Conservation (phyloP, 2,329 filamentous ascomycete genomes). For the Plectosphaerella sp. region DNA sequence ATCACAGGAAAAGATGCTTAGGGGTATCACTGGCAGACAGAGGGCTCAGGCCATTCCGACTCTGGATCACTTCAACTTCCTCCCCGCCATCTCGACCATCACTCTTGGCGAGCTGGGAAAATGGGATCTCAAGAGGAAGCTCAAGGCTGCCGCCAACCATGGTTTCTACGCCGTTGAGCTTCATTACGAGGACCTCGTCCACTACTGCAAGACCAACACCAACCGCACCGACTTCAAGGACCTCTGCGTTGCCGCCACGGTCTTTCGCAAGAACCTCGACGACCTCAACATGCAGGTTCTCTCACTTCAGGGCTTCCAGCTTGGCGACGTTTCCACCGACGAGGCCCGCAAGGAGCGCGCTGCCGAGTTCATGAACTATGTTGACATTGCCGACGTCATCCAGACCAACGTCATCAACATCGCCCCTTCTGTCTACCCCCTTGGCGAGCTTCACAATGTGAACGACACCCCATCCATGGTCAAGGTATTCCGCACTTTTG, state of each 20-base stretch:
- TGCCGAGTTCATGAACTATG: constrained; percentile 9
- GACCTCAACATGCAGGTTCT: constrained; percentile 9
- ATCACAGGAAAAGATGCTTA: too few relatives aligned
- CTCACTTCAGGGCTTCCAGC: constrained; percentile 15
- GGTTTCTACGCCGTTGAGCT: constrained; percentile 16
- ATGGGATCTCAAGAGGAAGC: constrained; percentile 13
- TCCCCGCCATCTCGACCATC: constrained; percentile 16
- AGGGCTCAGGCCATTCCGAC: background rate
- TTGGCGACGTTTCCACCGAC: constrained; percentile 11
- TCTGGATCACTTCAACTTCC: constrained; percentile 1
- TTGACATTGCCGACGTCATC: constrained; percentile 9
- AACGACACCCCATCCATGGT: background rate
- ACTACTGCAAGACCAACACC: constrained; percentile 1
- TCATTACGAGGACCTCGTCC: constrained; percentile 15
- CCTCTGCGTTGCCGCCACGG: background rate
- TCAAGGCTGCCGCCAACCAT: constrained; percentile 6
- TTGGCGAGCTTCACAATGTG: background rate
- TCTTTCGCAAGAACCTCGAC: constrained; percentile 4
- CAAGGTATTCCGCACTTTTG: background rate
- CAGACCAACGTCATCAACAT: constrained; percentile 10
- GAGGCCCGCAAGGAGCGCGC: constrained; percentile 1
- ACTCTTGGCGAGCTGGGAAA: constrained; percentile 10
- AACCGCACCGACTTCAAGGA: background rate
- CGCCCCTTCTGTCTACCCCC: background rate
- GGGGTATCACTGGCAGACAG: too few relatives aligned